Evolutionary conservation across 768 basidiomycete species (phyloP).

Genomic region (Saitozyma podzolica): DNA sequence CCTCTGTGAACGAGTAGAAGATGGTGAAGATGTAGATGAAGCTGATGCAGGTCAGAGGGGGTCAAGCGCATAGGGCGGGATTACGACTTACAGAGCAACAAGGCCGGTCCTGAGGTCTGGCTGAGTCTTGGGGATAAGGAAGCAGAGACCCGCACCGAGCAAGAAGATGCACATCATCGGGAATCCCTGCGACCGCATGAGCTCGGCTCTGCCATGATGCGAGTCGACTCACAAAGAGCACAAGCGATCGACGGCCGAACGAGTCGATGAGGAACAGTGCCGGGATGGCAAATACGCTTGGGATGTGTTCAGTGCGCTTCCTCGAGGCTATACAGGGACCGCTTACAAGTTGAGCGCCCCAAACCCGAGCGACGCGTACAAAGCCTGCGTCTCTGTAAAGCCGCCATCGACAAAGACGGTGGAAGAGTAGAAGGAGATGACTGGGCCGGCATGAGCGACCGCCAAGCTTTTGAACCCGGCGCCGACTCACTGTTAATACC

Average conservation of each 20-base stretch:
- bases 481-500: conserved; percentile 41
- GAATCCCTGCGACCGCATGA: conserved; percentile 54
- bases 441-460: conserved; percentile 6
- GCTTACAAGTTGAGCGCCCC: not conserved
- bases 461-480: too few relatives aligned
- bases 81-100: conserved; percentile 23
- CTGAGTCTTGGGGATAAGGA: conserved; percentile 46
- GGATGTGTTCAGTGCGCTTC: too few relatives aligned
- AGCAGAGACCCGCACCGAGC: conserved; percentile 71
- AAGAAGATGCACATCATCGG: conserved; percentile 77
- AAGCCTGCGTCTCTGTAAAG: conserved; percentile 36
- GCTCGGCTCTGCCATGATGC: not conserved
- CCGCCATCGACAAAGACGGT: conserved; percentile 54
- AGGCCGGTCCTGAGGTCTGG: conserved; percentile 15
- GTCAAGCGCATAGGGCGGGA: not conserved
- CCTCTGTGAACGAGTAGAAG: conserved; percentile 58
- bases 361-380: conserved; percentile 26
- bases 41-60: conserved; percentile 1
- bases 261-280: conserved; percentile 46
- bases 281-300: conserved; percentile 37
- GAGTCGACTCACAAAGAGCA: conserved; percentile 21
- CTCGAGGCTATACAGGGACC: too few relatives aligned
- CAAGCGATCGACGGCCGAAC: conserved; percentile 29
- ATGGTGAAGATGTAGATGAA: conserved; percentile 50
- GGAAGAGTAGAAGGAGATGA: conserved; percentile 39